These are phyloP conservation scores for Elsinoe perseae DNA, from an alignment of 2,329 filamentous ascomycete species.

Conservation along the genomic window DNA sequence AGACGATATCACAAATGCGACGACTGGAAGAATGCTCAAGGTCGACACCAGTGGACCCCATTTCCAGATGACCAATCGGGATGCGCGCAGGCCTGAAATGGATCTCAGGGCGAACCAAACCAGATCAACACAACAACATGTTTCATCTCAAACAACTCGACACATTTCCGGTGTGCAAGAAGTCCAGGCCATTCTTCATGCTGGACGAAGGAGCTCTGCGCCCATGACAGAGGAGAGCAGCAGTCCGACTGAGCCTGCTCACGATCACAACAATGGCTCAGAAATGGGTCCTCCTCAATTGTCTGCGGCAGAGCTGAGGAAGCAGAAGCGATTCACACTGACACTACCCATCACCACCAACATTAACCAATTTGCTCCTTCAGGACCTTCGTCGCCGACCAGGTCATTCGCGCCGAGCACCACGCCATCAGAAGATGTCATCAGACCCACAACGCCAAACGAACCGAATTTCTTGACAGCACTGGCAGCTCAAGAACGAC, in stretches of 20 bases:
- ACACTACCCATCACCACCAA: slow-evolving; percentile 42
- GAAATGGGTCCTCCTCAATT: not conserved
- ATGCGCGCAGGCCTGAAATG: slow-evolving; percentile 9
- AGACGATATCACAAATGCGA: not conserved
- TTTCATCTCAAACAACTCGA: slow-evolving; percentile 6
- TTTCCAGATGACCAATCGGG: slow-evolving; percentile 6
- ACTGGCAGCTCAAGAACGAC: slow-evolving; percentile 84
- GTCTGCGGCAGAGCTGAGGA: slow-evolving; percentile 9
- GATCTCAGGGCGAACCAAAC: slow-evolving; percentile 1
- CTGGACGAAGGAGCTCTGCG: not conserved
- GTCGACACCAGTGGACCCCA: not conserved
- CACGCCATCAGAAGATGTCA: slow-evolving; percentile 44
- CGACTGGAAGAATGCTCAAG: not conserved
- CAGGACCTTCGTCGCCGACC: slow-evolving; percentile 29
- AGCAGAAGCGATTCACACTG: slow-evolving; percentile 40
- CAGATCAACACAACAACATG: slow-evolving; percentile 15
- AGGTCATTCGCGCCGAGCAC: slow-evolving; percentile 22
- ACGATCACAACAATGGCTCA: not conserved
- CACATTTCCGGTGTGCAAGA: slow-evolving; percentile 4
- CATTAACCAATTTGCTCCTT: slow-evolving; percentile 26
- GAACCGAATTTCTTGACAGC: slow-evolving; percentile 65
- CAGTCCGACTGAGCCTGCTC: not conserved
- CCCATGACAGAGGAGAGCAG: slow-evolving; percentile 10
- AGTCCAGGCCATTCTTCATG: slow-evolving; percentile 7
- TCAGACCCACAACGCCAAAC: slow-evolving; percentile 26